Evolutionary conservation across 768 basidiomycete species (phyloP), one percentile per base, ranked within the genome.

Genomic region (Termitomyces sp.): DNA sequence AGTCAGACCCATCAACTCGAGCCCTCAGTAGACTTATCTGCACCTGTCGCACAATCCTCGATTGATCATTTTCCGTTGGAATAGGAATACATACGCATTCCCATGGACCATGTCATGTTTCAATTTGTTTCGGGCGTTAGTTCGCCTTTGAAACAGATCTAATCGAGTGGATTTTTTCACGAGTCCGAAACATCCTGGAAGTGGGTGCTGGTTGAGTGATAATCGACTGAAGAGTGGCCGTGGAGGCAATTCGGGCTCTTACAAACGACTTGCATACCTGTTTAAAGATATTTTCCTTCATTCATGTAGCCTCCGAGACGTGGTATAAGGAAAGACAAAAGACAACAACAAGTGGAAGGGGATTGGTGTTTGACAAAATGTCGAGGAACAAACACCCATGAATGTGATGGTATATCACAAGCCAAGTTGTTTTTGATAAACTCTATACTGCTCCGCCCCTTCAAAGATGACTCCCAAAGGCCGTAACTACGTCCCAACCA

Each of bases 381-480:
- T 13, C 11, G n/a, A 33, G 20, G 14, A 36, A 8, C 33, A 28
- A 46, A 50, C 30, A 30, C 30, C 30, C 30, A 7, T 30, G 30
- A 30, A 30, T 30, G n/a, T 30, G 3, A 6, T 9, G 5, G 32
- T 11, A 14, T 22, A 50, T 50, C 49, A 26, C 36, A n/a, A 40
- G 9, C 24, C 5, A 28, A 24, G 43, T 20, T 22, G 53, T 44
- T 35, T 24, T 45, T n/a, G 35, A n/a, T 45, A 52, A 7, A 40
- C 26, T 44, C 55, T 46, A 20, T 3, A 30, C 30, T 41, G 20
- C 18, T 20, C 20, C 24, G 36, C n/a, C 30, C 22, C 24, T 36
- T 50, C 52, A 7, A 58, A 45, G 10, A 67, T 65, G 63, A 11
- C 58, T 38, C 22, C 45, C 28, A 60, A 61, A 40, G 56, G 60